Evolutionary conservation across 1,139 yeast genomes (phyloP).

Genomic region (Pneumocystis oryctolagi): DNA sequence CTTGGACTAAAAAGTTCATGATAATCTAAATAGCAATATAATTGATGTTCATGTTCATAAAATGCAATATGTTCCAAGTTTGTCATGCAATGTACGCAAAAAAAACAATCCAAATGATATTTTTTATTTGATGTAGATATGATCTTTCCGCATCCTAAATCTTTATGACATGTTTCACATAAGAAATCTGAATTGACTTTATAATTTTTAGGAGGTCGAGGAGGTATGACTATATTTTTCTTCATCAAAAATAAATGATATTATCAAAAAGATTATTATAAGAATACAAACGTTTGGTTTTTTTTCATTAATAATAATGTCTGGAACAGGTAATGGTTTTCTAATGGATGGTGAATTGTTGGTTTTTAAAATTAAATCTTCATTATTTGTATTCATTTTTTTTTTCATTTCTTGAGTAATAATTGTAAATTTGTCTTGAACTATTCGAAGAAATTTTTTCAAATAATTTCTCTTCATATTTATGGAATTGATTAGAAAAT

Average conservation of each 20-base stretch:
- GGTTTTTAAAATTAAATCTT: background rate
- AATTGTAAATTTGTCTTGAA: background rate
- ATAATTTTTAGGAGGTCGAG: background rate
- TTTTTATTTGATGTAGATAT: constrained; percentile 11
- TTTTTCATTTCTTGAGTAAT: background rate
- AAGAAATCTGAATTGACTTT: background rate
- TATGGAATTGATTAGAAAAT: background rate
- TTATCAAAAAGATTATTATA: background rate
- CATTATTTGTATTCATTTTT: background rate
- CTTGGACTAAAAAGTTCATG: constrained; percentile 22
- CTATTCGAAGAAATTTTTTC: background rate
- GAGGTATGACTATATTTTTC: background rate
- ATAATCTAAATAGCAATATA: constrained; percentile 26
- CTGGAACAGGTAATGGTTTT: background rate
- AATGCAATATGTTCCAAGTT: constrained; percentile 24
- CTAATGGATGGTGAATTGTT: background rate
- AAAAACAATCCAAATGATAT: constrained; percentile 22
- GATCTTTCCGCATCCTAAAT: constrained; percentile 1
- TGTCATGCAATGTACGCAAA: constrained; percentile 21
- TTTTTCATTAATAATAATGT: background rate
- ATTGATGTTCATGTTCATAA: constrained; percentile 16
- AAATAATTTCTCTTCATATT: background rate
- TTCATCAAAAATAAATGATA: background rate
- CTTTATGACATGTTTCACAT: background rate
- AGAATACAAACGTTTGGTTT: background rate